Conservation (phyloP, 768 basidiomycete species). For the Suillus decipiens region DNA sequence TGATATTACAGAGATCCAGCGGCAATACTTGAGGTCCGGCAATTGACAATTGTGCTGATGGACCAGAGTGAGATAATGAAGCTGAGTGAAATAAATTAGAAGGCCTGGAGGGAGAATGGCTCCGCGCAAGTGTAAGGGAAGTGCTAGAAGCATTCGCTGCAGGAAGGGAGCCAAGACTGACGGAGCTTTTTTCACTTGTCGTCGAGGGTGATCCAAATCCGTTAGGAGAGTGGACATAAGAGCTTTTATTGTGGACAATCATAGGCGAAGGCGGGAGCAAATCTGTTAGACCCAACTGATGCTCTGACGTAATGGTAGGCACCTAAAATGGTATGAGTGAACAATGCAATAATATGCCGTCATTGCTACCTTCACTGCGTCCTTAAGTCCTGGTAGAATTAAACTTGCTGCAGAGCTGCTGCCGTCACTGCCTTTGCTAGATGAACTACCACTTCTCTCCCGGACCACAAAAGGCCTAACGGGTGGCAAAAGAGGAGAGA, state of each 20-base stretch:
- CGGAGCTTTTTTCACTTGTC: conserved; percentile 23
- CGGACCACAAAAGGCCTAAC: conserved; percentile 48
- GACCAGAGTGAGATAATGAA: conserved; percentile 36
- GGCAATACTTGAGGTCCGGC: conserved; percentile 56
- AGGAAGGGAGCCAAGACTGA: conserved; percentile 23
- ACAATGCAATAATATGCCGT: conserved; percentile 1
- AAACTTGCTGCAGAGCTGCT: conserved; percentile 29
- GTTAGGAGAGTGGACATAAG: conserved; percentile 40
- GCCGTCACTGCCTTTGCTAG: conserved; percentile 40
- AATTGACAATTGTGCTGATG: conserved; percentile 27
- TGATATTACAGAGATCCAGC: conserved; percentile 64
- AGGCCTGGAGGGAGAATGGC: conserved; percentile 28
- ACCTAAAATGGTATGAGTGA: conserved; percentile 41
- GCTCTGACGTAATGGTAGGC: conserved; percentile 67
- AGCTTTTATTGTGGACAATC: conserved; percentile 39
- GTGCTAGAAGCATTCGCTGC: conserved; percentile 41
- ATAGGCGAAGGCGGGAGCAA: conserved; percentile 77
- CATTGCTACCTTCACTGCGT: conserved; percentile 65
- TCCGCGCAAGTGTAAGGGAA: conserved; percentile 42
- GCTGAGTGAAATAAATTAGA: conserved; percentile 31
- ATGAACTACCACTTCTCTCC: conserved; percentile 51
- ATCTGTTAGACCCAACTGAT: conserved; percentile 67
- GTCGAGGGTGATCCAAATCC: conserved; percentile 34
- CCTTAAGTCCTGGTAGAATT: conserved; percentile 63
- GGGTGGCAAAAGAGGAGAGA: conserved; percentile 43